A percentile compares a stretch with the other conserved stretches of the same genome.
Evolutionary conservation across 2,329 filamentous ascomycete species (phyloP).

Genomic region (Colletotrichum filicis): DNA sequence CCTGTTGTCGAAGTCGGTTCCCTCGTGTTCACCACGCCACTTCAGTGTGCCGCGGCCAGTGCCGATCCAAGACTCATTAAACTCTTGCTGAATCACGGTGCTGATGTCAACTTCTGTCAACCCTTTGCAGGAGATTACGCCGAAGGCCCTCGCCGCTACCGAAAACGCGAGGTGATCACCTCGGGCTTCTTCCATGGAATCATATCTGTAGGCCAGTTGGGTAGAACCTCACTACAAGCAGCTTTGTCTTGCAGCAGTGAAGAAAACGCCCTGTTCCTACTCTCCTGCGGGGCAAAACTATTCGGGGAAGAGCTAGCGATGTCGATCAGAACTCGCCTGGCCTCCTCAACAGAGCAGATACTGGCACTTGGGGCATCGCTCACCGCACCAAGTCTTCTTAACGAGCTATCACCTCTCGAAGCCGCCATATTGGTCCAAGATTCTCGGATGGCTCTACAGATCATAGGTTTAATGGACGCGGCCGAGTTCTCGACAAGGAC

Average conservation of each 20-base stretch:
- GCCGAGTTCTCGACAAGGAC: background rate
- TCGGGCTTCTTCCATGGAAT: fast-evolving
- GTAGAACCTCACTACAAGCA: background rate
- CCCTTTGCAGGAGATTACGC: background rate
- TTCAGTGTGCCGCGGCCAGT: background rate
- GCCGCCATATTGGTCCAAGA: background rate
- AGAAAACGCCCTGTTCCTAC: fast-evolving
- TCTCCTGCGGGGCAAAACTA: background rate
- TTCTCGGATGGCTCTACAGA: background rate
- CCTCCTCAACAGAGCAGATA: background rate
- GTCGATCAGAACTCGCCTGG: background rate
- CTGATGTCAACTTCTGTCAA: background rate
- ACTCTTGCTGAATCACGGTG: fast-evolving
- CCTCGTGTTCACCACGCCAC: fast-evolving
- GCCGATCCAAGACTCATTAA: fast-evolving
- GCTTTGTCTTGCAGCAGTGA: background rate
- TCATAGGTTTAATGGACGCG: background rate
- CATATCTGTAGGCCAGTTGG: background rate
- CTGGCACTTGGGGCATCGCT: background rate
- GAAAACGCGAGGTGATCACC: background rate
- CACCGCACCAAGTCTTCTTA: background rate
- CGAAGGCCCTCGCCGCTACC: too few relatives aligned
- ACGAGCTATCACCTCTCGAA: background rate
- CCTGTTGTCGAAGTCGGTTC: background rate
- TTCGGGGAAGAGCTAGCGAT: background rate